Evolutionary conservation across 768 basidiomycete genomes (phyloP).

Genomic region (Suillus subaureus): DNA sequence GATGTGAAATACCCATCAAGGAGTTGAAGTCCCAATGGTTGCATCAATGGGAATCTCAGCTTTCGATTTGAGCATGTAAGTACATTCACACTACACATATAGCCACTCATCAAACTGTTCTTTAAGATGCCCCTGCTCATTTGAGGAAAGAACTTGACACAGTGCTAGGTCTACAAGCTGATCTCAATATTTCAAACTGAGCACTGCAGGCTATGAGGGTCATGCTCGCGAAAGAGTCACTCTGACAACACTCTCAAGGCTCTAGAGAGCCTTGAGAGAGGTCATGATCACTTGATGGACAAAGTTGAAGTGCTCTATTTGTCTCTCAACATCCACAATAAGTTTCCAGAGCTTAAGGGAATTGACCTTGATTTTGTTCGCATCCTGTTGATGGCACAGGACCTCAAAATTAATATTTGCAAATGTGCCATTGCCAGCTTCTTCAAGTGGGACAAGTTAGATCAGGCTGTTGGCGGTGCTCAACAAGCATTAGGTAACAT

Average conservation of each 20-base stretch:
- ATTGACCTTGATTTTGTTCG: conserved; percentile 32
- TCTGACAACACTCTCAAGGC: conserved; percentile 15
- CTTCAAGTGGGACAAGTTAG: conserved; percentile 39
- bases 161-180: conserved; percentile 33
- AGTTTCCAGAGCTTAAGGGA: conserved; percentile 36
- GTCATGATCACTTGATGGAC: conserved; percentile 21
- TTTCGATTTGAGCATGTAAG: conserved; percentile 32
- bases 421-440: conserved; percentile 37
- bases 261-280: conserved; percentile 17
- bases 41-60: conserved; percentile 33
- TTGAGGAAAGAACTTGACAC: conserved; percentile 37
- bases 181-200: conserved; percentile 27
- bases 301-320: conserved; percentile 36
- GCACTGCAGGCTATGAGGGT: conserved; percentile 19
- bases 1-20: conserved; percentile 15
- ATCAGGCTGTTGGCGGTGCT: conserved; percentile 34
- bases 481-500: conserved; percentile 24
- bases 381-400: conserved; percentile 35
- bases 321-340: conserved; percentile 35
- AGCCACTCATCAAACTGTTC: conserved; percentile 12
- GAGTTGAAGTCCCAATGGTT: conserved; percentile 37
- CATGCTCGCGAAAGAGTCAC: conserved; percentile 11
- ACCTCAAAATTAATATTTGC: conserved; percentile 43
- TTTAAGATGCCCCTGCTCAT: conserved; percentile 30
- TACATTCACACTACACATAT: conserved; percentile 20